Base-by-base conservation (phyloP, 2,329 filamentous ascomycete genomes). In the Corinectria fuckeliana region DNA sequence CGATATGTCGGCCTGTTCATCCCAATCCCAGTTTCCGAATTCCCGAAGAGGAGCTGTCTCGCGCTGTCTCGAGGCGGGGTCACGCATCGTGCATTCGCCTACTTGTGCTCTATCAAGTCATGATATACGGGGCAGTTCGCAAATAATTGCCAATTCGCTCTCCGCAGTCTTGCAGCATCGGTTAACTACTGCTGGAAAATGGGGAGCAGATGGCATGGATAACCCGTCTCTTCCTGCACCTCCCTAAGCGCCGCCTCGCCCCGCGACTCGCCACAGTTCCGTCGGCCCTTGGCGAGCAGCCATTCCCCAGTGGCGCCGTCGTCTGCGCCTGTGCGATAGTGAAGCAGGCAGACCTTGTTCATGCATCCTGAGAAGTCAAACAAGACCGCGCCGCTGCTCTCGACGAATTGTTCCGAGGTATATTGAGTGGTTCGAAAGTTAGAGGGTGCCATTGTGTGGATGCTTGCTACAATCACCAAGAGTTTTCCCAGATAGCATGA, bases 271-370 rank as follows among this genome's bases (percentile, higher is more conserved):
- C 41, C 50, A 38, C 51, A 51, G 42, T 63, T 62, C 7, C 56
- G 56, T 11, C 65, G 64, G 26, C 60, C 58, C 28, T 69, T 68
- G 47, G 65, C 55, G 4, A 66, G 54, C 10, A 63, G 56, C 54
- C 62, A 66, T 45, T 61, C 45, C 9, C 42, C 42, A n/a, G 25
- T 36, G 6, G n/a, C 3, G 13, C n/a, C 23, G 13, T 16, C 11
- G 21, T 44, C 36, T 7, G 14, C 14, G 6, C 10, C 38, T 6
- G 47, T 9, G 7, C 44, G 18, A 25, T 36, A 47, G 25, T 55
- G 60, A 32, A 63, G 41, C 5, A 68, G 45, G n/a, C 63, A 65
- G 26, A 63, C 62, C 23, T 48, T 32, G 7, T 32, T 36, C 16
- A 48, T 10, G 5, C 13, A 8, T 3, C 52, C 20, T 0, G 57